Conservation (phyloP, 768 basidiomycete genomes). For the Mycena albidolilacea region DNA sequence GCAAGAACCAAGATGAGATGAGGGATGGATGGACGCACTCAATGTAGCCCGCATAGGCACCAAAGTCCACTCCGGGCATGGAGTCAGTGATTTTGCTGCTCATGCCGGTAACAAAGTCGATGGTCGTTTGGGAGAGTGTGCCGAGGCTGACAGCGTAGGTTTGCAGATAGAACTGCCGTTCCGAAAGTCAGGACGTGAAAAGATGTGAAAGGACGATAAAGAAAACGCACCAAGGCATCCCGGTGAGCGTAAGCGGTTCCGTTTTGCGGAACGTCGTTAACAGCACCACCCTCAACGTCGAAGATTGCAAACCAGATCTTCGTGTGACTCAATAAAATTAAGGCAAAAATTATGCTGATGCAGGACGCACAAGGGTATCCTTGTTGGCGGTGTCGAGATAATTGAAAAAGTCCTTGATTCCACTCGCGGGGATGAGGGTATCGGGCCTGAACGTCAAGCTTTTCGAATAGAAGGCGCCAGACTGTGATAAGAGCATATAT, state of each 20-base stretch:
- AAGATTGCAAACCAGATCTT: conserved; percentile 41
- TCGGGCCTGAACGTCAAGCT: conserved; percentile 33
- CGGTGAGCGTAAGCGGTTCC: conserved; percentile 40
- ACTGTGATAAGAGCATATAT: neutral
- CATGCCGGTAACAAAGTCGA: conserved; percentile 31
- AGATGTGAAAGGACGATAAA: too few relatives aligned
- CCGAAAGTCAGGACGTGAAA: neutral
- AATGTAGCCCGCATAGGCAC: conserved; percentile 40
- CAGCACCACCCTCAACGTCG: conserved; percentile 37
- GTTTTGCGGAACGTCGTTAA: conserved; percentile 36
- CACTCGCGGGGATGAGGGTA: conserved; percentile 29
- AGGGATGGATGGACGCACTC: conserved; percentile 23
- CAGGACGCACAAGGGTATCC: conserved; percentile 27
- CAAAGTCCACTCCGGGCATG: conserved; percentile 37
- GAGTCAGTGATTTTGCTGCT: conserved; percentile 27
- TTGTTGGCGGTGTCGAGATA: conserved; percentile 37
- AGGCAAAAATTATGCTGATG: neutral
- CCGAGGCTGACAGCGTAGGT: conserved; percentile 36
- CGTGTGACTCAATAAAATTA: neutral
- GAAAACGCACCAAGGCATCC: conserved; percentile 24
- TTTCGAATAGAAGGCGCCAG: conserved; percentile 40
- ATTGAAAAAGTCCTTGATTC: conserved; percentile 35
- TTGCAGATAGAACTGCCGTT: conserved; percentile 34
- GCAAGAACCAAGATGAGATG: too few relatives aligned
- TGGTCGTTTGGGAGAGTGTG: conserved; percentile 24